A percentile compares a stretch with the other conserved stretches of the same genome.
phyloP scores from a whole-genome alignment of 129 eudicot genomes.

The Flaveria robusta region DNA sequence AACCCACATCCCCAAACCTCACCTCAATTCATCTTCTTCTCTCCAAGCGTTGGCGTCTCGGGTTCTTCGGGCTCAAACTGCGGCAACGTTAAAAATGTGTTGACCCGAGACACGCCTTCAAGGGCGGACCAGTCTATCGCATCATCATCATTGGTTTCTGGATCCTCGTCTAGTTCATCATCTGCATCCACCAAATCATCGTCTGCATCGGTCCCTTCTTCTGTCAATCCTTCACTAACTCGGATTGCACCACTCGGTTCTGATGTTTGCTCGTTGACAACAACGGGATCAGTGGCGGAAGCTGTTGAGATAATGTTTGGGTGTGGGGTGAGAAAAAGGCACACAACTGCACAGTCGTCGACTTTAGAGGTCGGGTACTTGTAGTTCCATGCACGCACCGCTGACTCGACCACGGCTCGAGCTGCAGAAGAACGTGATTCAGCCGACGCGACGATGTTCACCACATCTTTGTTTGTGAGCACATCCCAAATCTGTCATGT shows the following conservation, averaged over 20 bases:
- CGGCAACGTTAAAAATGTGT: constrained; percentile 76
- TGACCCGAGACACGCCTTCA: constrained; percentile 76
- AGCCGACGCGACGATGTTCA: constrained; percentile 63
- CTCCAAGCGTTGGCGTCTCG: constrained; percentile 14
- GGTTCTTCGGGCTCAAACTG: constrained; percentile 53
- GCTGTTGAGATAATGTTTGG: constrained; percentile 33
- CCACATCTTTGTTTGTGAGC: constrained; percentile 76
- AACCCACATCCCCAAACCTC: not conserved
- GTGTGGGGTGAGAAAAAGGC: constrained; percentile 67
- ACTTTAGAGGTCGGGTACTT: constrained; percentile 90
- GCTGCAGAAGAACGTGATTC: constrained; percentile 65
- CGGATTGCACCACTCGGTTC: constrained; percentile 7
- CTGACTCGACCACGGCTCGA: constrained; percentile 67
- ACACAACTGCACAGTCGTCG: constrained; percentile 90
- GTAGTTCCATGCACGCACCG: constrained; percentile 74
- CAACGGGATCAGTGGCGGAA: constrained; percentile 32
- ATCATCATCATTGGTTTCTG: constrained; percentile 15
- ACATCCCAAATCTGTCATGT: constrained; percentile 77
- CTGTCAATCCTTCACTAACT: not conserved
- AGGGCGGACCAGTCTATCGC: constrained; percentile 78
- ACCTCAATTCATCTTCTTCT: constrained; percentile 39
- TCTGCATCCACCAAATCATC: constrained; percentile 14
- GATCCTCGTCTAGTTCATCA: constrained; percentile 35
- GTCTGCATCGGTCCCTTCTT: constrained; percentile 24
- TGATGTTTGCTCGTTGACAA: constrained; percentile 13